A percentile compares a stretch with the other conserved stretches of the same genome.
phyloP scores from a whole-genome alignment of 257 asterid genomes.

The Gardenia jasminoides region DNA sequence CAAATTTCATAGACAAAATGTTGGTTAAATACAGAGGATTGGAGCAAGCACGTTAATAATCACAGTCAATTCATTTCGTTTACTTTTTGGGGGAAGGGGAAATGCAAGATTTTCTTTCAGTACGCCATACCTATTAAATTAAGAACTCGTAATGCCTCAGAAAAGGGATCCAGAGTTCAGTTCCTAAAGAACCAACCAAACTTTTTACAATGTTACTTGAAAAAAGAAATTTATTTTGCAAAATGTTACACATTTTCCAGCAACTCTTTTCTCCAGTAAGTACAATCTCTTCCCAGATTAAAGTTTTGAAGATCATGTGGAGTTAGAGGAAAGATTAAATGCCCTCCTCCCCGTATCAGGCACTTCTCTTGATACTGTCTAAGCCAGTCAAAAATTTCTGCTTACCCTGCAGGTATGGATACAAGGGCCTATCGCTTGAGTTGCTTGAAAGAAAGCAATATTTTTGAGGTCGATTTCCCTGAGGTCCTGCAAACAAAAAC shows the following conservation, averaged over 20 bases:
- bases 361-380: neutral
- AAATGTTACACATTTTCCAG: neutral
- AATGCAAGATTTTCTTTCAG: neutral
- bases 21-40: neutral
- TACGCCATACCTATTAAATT: neutral
- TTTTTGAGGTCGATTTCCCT: conserved; percentile 86
- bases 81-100: neutral
- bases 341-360: neutral
- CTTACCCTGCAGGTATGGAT: conserved; percentile 83
- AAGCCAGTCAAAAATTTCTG: conserved; percentile 15
- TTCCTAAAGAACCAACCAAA: neutral
- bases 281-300: neutral
- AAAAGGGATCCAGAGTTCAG: neutral
- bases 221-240: neutral
- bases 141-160: neutral
- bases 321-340: neutral
- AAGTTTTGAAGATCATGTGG: neutral
- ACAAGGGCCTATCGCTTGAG: conserved; percentile 83
- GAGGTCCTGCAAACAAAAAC: conserved; percentile 76
- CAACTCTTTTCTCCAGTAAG: neutral
- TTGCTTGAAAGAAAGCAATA: conserved; percentile 74
- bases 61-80: neutral
- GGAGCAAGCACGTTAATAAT: neutral
- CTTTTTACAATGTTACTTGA: too few relatives aligned
- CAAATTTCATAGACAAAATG: too few relatives aligned